These are phyloP conservation scores for Postia placenta DNA, from an alignment of 768 basidiomycete species.

Conservation along the genomic window DNA sequence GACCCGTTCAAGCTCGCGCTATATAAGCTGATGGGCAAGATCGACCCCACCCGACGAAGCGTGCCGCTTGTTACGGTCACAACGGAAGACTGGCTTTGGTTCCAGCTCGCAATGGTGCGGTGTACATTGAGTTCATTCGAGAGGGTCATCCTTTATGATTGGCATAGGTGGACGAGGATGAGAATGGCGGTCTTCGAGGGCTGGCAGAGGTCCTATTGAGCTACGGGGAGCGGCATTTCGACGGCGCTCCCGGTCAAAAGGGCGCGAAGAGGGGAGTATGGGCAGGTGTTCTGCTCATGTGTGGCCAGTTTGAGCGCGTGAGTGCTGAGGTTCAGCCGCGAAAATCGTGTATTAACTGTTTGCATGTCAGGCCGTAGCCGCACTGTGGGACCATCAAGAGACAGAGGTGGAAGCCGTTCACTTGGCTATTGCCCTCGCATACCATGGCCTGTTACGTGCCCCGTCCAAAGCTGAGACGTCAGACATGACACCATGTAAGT, in stretches of 20 bases:
- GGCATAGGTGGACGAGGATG: conserved; percentile 73
- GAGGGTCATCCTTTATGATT: background rate
- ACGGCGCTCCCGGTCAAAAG: conserved; percentile 55
- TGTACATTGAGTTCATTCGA: background rate
- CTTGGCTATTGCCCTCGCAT: conserved; percentile 84
- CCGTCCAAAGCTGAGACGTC: conserved; percentile 78
- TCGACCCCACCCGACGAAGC: conserved; percentile 76
- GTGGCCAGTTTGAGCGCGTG: conserved; percentile 92
- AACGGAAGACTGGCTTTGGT: conserved; percentile 98
- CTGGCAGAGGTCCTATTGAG: conserved; percentile 70
- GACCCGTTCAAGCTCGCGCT: conserved; percentile 96
- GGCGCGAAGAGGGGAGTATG: conserved; percentile 61
- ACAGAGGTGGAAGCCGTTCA: conserved; percentile 94
- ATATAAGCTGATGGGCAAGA: conserved; percentile 91
- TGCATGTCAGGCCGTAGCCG: conserved; percentile 69
- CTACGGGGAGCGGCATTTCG: conserved; percentile 81
- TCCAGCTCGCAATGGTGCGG: conserved; percentile 81
- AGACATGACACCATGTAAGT: conserved; percentile 77
- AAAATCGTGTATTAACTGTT: background rate
- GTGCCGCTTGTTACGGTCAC: conserved; percentile 83
- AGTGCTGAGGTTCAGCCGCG: no score
- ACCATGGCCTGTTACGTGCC: conserved; percentile 87
- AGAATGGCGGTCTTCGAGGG: conserved; percentile 67
- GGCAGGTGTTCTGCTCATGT: conserved; percentile 82
- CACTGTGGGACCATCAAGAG: conserved; percentile 81